Conservation (phyloP, 192 early-diverging fungal species). For the Entomortierella parvispora region DNA sequence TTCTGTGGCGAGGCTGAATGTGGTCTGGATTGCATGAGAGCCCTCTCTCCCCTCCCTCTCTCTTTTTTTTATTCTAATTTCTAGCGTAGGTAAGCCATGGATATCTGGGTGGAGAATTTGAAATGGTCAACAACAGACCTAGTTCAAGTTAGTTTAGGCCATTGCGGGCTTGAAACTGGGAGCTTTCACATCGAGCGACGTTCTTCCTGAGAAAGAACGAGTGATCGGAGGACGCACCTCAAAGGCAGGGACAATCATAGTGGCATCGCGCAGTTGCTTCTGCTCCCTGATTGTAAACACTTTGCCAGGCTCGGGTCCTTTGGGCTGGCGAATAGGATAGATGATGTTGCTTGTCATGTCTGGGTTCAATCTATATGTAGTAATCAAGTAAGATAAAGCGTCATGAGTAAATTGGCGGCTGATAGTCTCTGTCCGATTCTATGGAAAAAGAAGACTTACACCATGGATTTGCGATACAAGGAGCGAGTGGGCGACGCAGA, state of each 20-base stretch:
- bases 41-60: too few relatives aligned
- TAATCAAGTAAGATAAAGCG: neutral
- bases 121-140: too few relatives aligned
- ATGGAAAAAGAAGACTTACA: conserved; percentile 17
- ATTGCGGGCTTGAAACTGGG: conserved; percentile 32
- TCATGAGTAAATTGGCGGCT: neutral
- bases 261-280: conserved; percentile 45
- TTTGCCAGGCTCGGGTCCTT: conserved; percentile 76
- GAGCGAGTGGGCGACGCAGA: conserved; percentile 63
- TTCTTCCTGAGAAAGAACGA: conserved; percentile 22
- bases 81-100: too few relatives aligned
- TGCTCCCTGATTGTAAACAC: conserved; percentile 72
- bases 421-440: neutral
- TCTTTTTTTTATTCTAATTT: too few relatives aligned
- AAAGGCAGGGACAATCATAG: conserved; percentile 44
- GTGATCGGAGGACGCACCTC: conserved; percentile 17
- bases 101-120: too few relatives aligned
- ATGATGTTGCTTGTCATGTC: conserved; percentile 58
- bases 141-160: too few relatives aligned
- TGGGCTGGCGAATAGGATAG: conserved; percentile 79
- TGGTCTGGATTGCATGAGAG: too few relatives aligned
- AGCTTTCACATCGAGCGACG: conserved; percentile 27
- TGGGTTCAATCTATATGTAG: conserved; percentile 49
- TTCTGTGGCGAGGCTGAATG: too few relatives aligned
- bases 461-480: conserved; percentile 62